Percentiles rank a stretch among this genome's conserved stretches.
These are phyloP conservation scores for Colletotrichum euphorbiae DNA, from an alignment of 2,329 filamentous ascomycete genomes.

Conservation along the genomic window DNA sequence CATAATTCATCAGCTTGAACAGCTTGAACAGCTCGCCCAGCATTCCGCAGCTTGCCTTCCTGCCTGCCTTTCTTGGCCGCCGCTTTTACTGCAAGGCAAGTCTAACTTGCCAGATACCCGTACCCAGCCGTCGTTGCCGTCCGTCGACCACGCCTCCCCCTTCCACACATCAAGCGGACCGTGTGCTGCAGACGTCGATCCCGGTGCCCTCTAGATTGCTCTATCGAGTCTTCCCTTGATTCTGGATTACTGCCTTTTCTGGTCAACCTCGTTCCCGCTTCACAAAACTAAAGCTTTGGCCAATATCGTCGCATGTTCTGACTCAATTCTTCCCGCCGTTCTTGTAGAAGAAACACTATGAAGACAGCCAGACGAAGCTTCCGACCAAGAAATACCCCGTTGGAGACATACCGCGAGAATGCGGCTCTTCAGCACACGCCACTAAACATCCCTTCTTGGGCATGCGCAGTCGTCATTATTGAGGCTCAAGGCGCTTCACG, in stretches of 20 bases:
- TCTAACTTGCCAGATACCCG: constrained; percentile 26
- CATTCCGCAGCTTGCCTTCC: constrained; percentile 2
- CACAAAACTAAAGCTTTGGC: not conserved
- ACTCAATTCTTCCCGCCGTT: constrained; percentile 11
- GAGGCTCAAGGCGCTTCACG: not conserved
- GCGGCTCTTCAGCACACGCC: not conserved
- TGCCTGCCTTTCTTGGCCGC: not conserved
- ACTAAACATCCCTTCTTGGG: not conserved
- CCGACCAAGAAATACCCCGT: not conserved
- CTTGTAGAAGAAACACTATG: not conserved
- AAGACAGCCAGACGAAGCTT: not conserved
- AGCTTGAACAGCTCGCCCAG: not conserved
- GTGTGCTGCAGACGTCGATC: constrained; percentile 24
- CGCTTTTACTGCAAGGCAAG: not conserved
- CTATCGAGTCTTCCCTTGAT: not conserved
- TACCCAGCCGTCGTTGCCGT: constrained; percentile 34
- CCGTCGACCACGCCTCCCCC: not conserved
- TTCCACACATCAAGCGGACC: constrained; percentile 6
- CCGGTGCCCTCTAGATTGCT: not conserved
- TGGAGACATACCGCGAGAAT: constrained; percentile 12
- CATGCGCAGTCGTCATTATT: not conserved
- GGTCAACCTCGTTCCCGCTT: constrained; percentile 19
- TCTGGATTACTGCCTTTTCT: constrained; percentile 1
- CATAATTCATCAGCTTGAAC: not conserved
- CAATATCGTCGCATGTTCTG: constrained; percentile 15